Evolutionary conservation across 2,329 filamentous ascomycete species (phyloP).

Genomic region (Ophiostoma sp.): DNA sequence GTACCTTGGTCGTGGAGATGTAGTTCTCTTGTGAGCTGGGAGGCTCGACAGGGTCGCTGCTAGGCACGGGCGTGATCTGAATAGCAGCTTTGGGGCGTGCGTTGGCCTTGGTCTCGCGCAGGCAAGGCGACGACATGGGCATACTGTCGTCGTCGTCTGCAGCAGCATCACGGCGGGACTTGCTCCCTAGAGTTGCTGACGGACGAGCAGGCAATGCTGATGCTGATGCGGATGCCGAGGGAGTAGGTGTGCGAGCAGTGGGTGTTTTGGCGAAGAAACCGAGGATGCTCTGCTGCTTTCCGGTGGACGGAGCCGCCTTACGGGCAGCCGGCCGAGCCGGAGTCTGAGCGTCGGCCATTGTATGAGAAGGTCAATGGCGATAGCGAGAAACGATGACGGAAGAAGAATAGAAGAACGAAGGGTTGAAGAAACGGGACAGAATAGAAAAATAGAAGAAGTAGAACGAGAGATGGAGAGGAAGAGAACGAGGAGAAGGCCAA

Average conservation of each 20-base stretch:
- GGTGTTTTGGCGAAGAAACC: conserved; percentile 67
- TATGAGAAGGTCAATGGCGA: neutral
- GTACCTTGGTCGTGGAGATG: conserved; percentile 42
- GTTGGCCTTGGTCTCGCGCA: conserved; percentile 46
- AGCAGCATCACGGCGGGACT: conserved; percentile 27
- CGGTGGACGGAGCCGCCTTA: conserved; percentile 43
- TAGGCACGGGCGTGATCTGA: conserved; percentile 67
- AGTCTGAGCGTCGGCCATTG: conserved; percentile 35
- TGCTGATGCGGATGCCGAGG: neutral
- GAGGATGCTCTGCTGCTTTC: conserved; percentile 66
- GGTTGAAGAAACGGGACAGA: neutral
- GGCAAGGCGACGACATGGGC: conserved; percentile 34
- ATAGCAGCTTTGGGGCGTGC: conserved; percentile 33
- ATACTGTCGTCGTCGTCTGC: conserved; percentile 23
- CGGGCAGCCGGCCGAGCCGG: conserved; percentile 36
- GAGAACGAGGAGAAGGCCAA: neutral
- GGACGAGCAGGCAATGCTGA: conserved; percentile 30
- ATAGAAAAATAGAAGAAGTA: neutral
- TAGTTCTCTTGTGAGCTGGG: conserved; percentile 63
- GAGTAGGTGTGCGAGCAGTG: conserved; percentile 45
- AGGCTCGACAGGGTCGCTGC: conserved; percentile 67
- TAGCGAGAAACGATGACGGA: neutral
- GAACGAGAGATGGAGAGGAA: neutral
- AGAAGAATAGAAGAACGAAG: neutral
- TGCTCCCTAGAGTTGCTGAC: conserved; percentile 17